phyloP scores from a whole-genome alignment of 2,329 filamentous ascomycete genomes.

The Botrytis cinerea region DNA sequence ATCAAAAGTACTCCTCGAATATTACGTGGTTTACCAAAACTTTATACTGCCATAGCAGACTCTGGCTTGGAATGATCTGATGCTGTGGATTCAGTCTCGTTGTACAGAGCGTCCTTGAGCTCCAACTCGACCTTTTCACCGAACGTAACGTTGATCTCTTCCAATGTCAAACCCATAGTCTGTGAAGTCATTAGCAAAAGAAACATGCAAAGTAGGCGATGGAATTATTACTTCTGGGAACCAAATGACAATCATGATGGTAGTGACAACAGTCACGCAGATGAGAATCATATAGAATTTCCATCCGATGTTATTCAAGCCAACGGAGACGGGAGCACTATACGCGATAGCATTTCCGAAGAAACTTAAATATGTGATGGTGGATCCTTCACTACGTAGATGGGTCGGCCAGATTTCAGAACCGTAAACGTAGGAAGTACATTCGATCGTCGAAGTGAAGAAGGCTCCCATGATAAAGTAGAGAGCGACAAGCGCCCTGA shows the following conservation, averaged over 20 bases:
- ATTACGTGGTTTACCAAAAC: no score
- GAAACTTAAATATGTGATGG: slow-evolving; percentile 15
- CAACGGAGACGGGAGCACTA: slow-evolving; percentile 9
- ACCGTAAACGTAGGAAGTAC: slow-evolving; percentile 40
- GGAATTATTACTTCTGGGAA: slow-evolving; percentile 36
- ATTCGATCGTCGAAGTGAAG: slow-evolving; percentile 19
- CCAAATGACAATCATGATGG: slow-evolving; percentile 33
- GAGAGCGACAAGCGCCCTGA: slow-evolving; percentile 20
- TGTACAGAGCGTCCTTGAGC: slow-evolving; percentile 17
- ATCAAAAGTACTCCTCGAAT: neutral
- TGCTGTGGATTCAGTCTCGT: neutral
- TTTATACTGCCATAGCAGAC: neutral
- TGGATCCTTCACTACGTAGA: slow-evolving; percentile 33
- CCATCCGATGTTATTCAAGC: slow-evolving; percentile 40
- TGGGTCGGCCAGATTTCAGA: slow-evolving; percentile 44
- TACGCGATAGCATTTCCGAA: slow-evolving; percentile 19
- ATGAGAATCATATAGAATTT: slow-evolving; percentile 41
- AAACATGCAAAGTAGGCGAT: neutral
- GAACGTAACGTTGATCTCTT: slow-evolving; percentile 42
- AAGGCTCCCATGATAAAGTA: slow-evolving; percentile 20
- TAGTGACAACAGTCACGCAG: slow-evolving; percentile 34
- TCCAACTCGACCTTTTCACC: slow-evolving; percentile 36
- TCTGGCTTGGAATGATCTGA: neutral
- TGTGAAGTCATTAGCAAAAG: neutral
- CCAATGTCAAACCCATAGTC: slow-evolving; percentile 40